Conservation (phyloP, 768 basidiomycete genomes). For the Trametes cingulata region DNA sequence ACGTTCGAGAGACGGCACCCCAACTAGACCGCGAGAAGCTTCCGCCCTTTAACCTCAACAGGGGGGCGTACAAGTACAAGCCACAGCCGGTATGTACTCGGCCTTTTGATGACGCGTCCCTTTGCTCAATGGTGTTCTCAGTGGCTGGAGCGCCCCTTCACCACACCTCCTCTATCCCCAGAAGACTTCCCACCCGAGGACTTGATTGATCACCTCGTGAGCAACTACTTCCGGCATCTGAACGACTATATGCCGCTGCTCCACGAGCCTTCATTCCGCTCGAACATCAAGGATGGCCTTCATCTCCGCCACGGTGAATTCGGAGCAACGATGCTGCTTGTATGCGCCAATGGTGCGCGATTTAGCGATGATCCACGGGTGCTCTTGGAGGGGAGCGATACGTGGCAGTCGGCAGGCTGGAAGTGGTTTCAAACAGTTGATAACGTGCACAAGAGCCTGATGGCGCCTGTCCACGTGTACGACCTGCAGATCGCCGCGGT, state of each 20-base stretch:
- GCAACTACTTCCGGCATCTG: conserved; percentile 60
- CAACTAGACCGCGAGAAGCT: neutral
- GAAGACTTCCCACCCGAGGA: conserved; percentile 52
- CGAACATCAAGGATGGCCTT: conserved; percentile 45
- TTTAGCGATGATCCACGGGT: conserved; percentile 43
- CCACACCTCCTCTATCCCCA: conserved; percentile 18
- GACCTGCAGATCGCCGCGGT: conserved; percentile 67
- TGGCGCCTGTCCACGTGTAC: conserved; percentile 54
- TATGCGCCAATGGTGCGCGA: conserved; percentile 70
- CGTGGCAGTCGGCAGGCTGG: conserved; percentile 53
- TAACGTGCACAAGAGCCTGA: conserved; percentile 49
- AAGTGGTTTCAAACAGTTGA: conserved; percentile 59
- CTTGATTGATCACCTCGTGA: conserved; percentile 53
- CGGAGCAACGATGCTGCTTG: conserved; percentile 59
- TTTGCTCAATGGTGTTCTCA: neutral
- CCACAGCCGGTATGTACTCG: neutral
- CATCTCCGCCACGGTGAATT: conserved; percentile 56
- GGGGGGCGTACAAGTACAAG: neutral
- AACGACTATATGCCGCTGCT: conserved; percentile 69
- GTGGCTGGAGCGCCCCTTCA: neutral
- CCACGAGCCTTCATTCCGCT: conserved; percentile 69
- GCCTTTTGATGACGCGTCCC: neutral
- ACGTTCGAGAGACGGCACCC: conserved; percentile 23
- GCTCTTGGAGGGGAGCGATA: conserved; percentile 2
- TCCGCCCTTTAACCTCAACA: neutral